Evolutionary conservation across 352 stramenopile genomes (phyloP), one percentile per base, ranked within the genome.

Genomic region (Globisporangium lucens): DNA sequence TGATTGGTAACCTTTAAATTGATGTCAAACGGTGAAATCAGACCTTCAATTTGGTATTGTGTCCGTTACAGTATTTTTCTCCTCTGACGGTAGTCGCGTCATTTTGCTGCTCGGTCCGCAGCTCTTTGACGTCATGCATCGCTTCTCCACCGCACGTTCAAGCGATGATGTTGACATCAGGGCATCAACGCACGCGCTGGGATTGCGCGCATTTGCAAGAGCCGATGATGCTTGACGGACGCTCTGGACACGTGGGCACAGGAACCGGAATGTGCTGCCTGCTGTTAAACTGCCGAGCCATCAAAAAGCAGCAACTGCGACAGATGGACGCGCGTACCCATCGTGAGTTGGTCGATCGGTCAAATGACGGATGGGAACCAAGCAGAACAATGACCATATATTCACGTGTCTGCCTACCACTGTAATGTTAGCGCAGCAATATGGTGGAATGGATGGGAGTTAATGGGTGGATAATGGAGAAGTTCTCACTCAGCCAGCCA

Each of bases 81-180:
- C 17, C 7, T 4, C 38, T 65, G 59, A 65, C 59, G 43, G 59
- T 56, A 65, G 59, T 46, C 41, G 59, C 20, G 59, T 65, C 60
- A 65, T 65, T 57, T 65, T 57, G 43, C 4, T n/a, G 43, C 17
- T 65, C 29, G 13, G 49, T 38, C 2, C 6, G 43, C 33, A 33
- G 35, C 60, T 53, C 27, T 24, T 46, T 35, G 59, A 65, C 59
- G 59, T 65, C 59, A 65, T 38, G 27, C 8, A 12, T 56, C 13
- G 33, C 13, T 43, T 46, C 59, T 46, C 43, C 41, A 27, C 59
- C 43, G 22, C 43, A 65, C 59, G 12, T 65, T 65, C 59, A 52
- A 56, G 27, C 59, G 13, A 3, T 27, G n/a, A 20, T 33, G 58
- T 46, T 60, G 53, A 43, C 38, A 43, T 64, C 22, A 63, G 35